Evolutionary conservation across 140 eudicot genomes (phyloP), one percentile per base, ranked within the genome.

Genomic region (Anethum foeniculum): DNA sequence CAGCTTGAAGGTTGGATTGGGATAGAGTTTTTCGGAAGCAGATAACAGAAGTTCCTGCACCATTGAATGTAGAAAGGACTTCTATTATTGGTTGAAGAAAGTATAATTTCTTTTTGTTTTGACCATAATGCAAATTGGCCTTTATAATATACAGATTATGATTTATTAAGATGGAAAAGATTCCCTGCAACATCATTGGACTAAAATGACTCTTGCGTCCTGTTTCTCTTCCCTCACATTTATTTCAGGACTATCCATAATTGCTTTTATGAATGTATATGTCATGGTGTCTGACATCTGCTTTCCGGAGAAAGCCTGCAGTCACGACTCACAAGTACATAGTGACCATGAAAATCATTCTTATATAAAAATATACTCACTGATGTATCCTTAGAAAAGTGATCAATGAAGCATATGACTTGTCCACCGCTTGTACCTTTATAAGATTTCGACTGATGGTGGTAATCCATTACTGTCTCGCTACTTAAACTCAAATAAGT

Each of bases 21-120:
- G 79, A 34, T 85, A 82, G 73, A 89, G 47, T 44, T 44, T 80
- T 79, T 88, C 71, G 23, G 94, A 86, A 54, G 92, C 88, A 28
- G 97, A 91, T 52, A 91, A 67, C 34, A 75, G 25, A 47, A 92
- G 94, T 60, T 83, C 97, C 97, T 91, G 94, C 82, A 75, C 13
- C 41, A 25, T 13, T 82, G 43, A n/a, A n/a, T 56, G 62, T 52
- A 41, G 3, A n/a, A 81, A 54, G 8, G 1, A 51, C 5, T 49
- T 76, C n/a, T 21, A 25, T 2, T 54, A 13, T 30, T 47, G 11
- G 12, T 34, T 34, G 38, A 34, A 34, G 38, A 34, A 34, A 34
- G 38, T 34, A 34, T 34, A 34, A 34, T 34, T 34, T 34, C 38
- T 34, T 34, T 34, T 34, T 34, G 38, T 34, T 34, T 34, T 34